Percentiles rank a stretch among this genome's conserved stretches.
Conservation (phyloP, 1,139 yeast species). For the Zygosaccharomyces sapae region DNA sequence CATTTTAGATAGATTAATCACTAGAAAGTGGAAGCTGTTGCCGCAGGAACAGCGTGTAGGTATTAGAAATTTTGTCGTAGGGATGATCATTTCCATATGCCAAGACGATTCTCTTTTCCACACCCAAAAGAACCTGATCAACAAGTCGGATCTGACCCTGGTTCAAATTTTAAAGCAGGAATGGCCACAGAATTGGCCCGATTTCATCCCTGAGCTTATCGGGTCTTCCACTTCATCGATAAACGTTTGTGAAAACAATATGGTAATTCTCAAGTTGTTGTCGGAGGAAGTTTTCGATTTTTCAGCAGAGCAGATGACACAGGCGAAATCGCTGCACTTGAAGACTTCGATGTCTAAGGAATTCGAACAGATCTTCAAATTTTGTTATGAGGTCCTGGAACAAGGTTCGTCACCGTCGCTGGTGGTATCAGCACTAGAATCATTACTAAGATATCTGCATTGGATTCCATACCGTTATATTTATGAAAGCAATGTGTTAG, state of each 20-base stretch:
- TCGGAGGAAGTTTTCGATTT: constrained; percentile 96
- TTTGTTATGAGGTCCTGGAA: constrained; percentile 89
- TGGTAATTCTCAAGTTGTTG: constrained; percentile 82
- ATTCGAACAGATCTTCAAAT: constrained; percentile 85
- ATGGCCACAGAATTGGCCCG: constrained; percentile 99
- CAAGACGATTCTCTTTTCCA: constrained; percentile 77
- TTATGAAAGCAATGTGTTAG: constrained; percentile 79
- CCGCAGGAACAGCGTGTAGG: constrained; percentile 85
- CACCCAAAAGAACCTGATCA: constrained; percentile 75
- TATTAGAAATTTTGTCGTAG: constrained; percentile 85
- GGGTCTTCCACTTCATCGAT: constrained; percentile 77
- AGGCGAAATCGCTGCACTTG: constrained; percentile 81
- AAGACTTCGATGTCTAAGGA: constrained; percentile 83
- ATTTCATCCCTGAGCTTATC: constrained; percentile 89
- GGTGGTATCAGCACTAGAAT: constrained; percentile 77
- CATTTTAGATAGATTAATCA: constrained; percentile 82
- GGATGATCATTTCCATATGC: constrained; percentile 89
- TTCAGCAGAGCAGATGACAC: constrained; percentile 93
- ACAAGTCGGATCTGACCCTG: constrained; percentile 88
- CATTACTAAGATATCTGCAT: constrained; percentile 78
- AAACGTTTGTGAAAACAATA: constrained; percentile 95
- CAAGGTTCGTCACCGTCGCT: constrained; percentile 80
- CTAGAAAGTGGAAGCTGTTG: constrained; percentile 88
- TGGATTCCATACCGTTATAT: constrained; percentile 93
- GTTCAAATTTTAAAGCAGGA: constrained; percentile 95